phyloP scores from a whole-genome alignment of 208 protist species.

The Trichomonas gallinae region DNA sequence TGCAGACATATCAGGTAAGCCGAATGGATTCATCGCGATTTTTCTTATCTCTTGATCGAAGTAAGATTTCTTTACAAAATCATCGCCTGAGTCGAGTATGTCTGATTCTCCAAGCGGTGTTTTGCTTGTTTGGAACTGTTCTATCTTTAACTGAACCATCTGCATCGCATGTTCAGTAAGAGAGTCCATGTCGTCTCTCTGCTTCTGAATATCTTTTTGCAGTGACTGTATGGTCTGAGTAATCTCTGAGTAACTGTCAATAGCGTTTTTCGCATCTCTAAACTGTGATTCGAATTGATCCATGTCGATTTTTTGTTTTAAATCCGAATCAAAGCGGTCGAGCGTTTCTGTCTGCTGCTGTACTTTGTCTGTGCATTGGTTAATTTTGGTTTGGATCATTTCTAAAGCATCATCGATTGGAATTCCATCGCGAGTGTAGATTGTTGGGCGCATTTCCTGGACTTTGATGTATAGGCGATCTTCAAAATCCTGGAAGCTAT shows the following conservation, averaged over 20 bases:
- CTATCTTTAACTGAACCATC: not conserved
- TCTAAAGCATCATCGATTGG: not conserved
- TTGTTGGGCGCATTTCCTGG: not conserved
- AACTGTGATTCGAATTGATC: not conserved
- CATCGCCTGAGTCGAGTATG: not conserved
- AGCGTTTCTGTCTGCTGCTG: not conserved
- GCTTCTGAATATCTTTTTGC: not conserved
- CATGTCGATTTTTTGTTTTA: not conserved
- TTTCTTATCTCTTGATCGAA: not conserved
- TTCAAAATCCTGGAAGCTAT: not conserved
- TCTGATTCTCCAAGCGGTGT: not conserved
- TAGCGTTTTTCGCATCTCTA: not conserved
- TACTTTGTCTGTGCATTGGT: not conserved
- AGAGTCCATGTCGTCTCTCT: not conserved
- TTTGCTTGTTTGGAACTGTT: not conserved
- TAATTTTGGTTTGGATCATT: not conserved
- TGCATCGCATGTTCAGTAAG: not conserved
- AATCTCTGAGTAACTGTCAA: not conserved
- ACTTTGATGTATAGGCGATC: not conserved
- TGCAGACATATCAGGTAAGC: not conserved
- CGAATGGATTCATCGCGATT: not conserved
- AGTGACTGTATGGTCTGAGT: not conserved
- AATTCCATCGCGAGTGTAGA: constrained; percentile 4
- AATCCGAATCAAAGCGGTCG: not conserved
- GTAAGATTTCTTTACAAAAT: not conserved